Evolutionary conservation across 106 monocot species (phyloP), one percentile per base, ranked within the genome.

Genomic region (Platanthera zijinensis): DNA sequence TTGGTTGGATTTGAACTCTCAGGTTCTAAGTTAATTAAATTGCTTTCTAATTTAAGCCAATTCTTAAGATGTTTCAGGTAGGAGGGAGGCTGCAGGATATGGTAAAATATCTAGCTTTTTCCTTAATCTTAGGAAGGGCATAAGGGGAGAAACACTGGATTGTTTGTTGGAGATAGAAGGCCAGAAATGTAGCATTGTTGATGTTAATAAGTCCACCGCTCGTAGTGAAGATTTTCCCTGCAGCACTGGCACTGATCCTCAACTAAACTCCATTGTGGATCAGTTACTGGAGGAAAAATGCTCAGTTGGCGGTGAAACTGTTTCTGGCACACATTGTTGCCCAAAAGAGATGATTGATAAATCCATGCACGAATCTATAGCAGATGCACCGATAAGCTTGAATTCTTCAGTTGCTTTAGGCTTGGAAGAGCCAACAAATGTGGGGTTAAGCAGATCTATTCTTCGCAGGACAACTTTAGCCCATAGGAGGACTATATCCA

Each of bases 391-490:
- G 15, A 28, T 48, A 48, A 12, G 8, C 51, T 56, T 61, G 6
- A 74, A 22, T 10, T 82, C 70, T 7, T 49, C 39, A 3, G 50
- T 67, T 19, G 45, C 76, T 15, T 8, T 48, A 32, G 78, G 68
- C 61, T 32, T 46, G 18, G 54, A 13, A 62, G 69, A 79, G 28
- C 47, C 74, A 53, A 52, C 68, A 6, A 52, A 73, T 45, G 47
- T 45, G 10, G 74, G 67, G 50, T 73, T 78, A 52, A 86, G 86
- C 4, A 78, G 87, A 87, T 74, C 85, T 50, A 69, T 76, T 13
- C 71, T 88, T 5, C 21, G 78, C 49, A 89, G 57, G 64, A 74
- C 72, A 8, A 59, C 86, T 18, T 52, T 86, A 17, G 51, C 59
- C 10, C 52, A 82, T 79, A 79, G 67, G 15, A 85, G 64, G 75